Evolutionary conservation across 768 basidiomycete species (phyloP).

Genomic region (Mycena alexandri): DNA sequence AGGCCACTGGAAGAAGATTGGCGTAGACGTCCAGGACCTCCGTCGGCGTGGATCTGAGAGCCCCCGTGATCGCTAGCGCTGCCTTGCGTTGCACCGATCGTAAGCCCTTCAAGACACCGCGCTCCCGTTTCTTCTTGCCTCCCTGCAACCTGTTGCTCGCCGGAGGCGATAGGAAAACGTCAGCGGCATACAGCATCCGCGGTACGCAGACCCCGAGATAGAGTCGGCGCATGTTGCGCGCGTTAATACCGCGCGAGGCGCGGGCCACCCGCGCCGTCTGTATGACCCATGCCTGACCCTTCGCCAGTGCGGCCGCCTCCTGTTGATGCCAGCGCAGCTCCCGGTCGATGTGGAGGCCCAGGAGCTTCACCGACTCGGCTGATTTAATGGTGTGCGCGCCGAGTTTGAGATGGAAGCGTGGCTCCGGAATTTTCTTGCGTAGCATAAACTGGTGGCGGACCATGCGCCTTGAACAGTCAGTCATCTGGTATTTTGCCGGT

Average conservation of each 20-base stretch:
- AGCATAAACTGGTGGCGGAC: no score
- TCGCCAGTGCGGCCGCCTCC: slow-evolving; percentile 34
- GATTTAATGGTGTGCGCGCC: slow-evolving; percentile 36
- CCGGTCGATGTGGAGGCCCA: slow-evolving; percentile 49
- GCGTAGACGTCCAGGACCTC: slow-evolving; percentile 34
- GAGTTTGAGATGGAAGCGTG: slow-evolving; percentile 20
- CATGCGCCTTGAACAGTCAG: not conserved
- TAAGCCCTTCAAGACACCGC: not conserved
- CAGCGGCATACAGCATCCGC: slow-evolving; percentile 40
- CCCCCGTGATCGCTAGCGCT: slow-evolving; percentile 33
- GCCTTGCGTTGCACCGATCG: slow-evolving; percentile 38
- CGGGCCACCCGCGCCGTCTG: slow-evolving; percentile 27
- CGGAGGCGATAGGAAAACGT: slow-evolving; percentile 34
- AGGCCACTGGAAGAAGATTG: not conserved
- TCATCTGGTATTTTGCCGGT: slow-evolving; percentile 7
- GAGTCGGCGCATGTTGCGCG: slow-evolving; percentile 14
- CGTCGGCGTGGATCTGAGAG: slow-evolving; percentile 28
- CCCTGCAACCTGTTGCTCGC: not conserved
- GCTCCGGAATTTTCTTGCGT: not conserved
- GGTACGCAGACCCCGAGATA: slow-evolving; percentile 39
- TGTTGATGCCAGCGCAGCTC: slow-evolving; percentile 45
- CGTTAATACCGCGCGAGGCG: slow-evolving; percentile 23
- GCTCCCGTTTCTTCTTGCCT: not conserved
- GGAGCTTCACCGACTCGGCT: slow-evolving; percentile 38
- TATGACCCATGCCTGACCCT: slow-evolving; percentile 37